Evolutionary conservation across 441 rosid species (phyloP).

Genomic region (Populus hybrid): DNA sequence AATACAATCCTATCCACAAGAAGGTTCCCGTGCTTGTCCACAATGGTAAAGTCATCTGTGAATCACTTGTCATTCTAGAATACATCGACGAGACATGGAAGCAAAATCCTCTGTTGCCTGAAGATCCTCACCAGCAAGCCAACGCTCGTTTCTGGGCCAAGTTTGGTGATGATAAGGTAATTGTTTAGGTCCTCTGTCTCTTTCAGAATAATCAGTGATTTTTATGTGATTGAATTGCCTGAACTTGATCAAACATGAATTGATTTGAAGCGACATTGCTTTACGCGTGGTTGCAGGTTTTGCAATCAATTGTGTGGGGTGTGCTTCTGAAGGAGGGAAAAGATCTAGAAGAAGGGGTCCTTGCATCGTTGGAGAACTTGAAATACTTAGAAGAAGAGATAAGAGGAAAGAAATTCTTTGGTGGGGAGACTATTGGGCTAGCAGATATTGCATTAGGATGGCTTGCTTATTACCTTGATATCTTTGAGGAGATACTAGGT

Average conservation of each 20-base stretch:
- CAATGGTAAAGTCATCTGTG: too few species aligned
- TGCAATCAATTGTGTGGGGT: not conserved
- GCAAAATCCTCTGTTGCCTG: conserved; percentile 9
- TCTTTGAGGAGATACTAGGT: conserved; percentile 5
- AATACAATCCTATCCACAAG: too few species aligned
- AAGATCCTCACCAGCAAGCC: conserved; percentile 3
- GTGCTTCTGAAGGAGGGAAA: not conserved
- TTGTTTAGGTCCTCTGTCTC: not conserved
- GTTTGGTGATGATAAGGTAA: conserved; percentile 13
- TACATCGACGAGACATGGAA: conserved; percentile 16
- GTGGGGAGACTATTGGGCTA: conserved; percentile 31
- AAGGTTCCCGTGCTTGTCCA: too few species aligned
- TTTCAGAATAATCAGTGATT: not conserved
- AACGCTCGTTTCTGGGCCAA: conserved; percentile 11
- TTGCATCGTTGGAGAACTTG: conserved; percentile 11
- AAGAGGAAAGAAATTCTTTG: conserved; percentile 31
- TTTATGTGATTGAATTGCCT: not conserved
- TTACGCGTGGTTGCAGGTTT: not conserved
- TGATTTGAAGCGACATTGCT: not conserved
- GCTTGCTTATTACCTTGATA: not conserved
- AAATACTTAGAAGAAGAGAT: conserved; percentile 27
- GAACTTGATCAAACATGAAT: not conserved
- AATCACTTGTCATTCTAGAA: not conserved
- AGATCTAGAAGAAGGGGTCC: conserved; percentile 25
- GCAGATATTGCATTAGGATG: conserved; percentile 22